Evolutionary conservation across 495 filamentous ascomycete species (phyloP).

Genomic region (Aspergillus egyptiacus): DNA sequence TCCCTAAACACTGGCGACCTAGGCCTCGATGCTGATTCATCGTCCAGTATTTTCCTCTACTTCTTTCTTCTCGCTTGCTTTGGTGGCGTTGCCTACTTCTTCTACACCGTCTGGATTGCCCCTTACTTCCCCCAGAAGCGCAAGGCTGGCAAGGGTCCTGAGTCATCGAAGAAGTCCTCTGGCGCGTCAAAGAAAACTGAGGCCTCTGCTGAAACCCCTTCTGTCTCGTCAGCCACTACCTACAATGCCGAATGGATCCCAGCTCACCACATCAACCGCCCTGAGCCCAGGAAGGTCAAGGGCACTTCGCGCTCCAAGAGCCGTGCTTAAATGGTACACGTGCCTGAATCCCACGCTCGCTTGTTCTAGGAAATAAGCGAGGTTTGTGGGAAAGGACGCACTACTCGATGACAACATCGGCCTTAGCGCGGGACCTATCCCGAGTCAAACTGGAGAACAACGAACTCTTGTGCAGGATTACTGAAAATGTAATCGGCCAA

Average conservation of each 20-base stretch:
- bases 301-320: constrained; percentile 57
- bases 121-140: constrained; percentile 92
- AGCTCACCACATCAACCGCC: constrained; percentile 80
- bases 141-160: constrained; percentile 56
- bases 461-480: constrained; percentile 12
- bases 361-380: no score
- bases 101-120: constrained; percentile 96
- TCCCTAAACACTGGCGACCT: not conserved
- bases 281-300: constrained; percentile 73
- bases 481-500: constrained; percentile 30
- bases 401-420: constrained; percentile 3
- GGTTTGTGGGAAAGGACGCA: no score
- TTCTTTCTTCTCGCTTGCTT: constrained; percentile 78
- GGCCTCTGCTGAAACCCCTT: constrained; percentile 59
- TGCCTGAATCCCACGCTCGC: no score
- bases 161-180: constrained; percentile 51
- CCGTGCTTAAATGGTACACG: constrained; percentile 36
- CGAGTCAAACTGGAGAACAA: constrained; percentile 6
- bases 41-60: constrained; percentile 85
- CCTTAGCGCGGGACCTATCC: not conserved
- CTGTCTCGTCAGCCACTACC: constrained; percentile 62
- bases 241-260: constrained; percentile 98
- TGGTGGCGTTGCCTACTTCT: constrained; percentile 79
- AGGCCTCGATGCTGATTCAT: not conserved
- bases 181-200: constrained; percentile 60